Percentiles rank a stretch among this genome's conserved stretches.
phyloP scores from a whole-genome alignment of 73 alveolate species.

The Tetrahymena elliotti region DNA sequence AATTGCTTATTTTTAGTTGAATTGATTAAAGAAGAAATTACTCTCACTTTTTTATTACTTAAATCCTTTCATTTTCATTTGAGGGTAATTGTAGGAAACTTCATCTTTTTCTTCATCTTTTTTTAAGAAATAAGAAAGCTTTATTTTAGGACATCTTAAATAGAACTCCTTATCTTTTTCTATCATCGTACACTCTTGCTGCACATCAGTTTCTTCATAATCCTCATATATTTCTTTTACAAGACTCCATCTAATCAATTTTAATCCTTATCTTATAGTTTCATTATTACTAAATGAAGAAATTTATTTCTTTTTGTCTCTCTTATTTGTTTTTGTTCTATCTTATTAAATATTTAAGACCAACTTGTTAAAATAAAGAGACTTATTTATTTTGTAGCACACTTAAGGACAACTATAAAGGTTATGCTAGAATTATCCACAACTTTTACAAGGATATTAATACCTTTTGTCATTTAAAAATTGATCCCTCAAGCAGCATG shows the following conservation, averaged over 20 bases:
- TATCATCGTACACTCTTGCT: background rate
- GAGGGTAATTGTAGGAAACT: background rate
- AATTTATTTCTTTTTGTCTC: background rate
- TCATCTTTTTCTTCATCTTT: background rate
- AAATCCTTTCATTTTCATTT: background rate
- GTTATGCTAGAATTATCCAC: background rate
- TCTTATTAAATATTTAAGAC: background rate
- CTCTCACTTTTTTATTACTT: background rate
- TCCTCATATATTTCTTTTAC: background rate
- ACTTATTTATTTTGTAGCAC: background rate
- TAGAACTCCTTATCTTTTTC: background rate
- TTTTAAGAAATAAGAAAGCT: background rate
- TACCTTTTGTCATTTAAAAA: background rate
- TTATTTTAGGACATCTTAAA: background rate
- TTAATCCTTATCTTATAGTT: background rate
- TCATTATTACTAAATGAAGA: background rate
- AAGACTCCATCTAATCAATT: background rate
- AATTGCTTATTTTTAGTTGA: background rate
- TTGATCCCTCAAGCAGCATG: background rate
- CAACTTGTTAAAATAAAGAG: background rate
- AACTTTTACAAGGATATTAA: background rate
- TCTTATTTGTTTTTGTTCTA: background rate
- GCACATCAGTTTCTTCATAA: background rate
- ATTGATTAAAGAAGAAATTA: background rate
- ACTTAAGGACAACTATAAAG: background rate